Evolutionary conservation across 164 flowering plant genomes (phyloP).

Genomic region (Sedum album): DNA sequence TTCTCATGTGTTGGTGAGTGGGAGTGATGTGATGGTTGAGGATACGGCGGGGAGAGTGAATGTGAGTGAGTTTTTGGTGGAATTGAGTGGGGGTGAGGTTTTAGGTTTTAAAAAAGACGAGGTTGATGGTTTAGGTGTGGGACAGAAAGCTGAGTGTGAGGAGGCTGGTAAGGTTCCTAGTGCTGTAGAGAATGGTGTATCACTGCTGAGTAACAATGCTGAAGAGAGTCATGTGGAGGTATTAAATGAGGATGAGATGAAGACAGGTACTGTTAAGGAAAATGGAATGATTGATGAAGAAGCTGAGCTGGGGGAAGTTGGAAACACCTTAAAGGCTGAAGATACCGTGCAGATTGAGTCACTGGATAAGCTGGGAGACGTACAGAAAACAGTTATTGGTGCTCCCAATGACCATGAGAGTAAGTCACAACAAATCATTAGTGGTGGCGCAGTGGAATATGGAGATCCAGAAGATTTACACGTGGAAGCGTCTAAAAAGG

Average conservation of each 20-base stretch:
- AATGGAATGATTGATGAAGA: not conserved
- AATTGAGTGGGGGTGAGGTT: not conserved
- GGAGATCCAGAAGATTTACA: too few species aligned
- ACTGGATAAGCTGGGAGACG: not conserved
- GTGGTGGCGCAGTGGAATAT: not conserved
- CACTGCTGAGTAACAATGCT: not conserved
- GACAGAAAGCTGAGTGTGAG: not conserved
- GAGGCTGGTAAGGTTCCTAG: not conserved
- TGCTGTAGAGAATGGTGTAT: slow-evolving; percentile 1
- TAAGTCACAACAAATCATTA: not conserved
- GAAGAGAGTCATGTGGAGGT: not conserved
- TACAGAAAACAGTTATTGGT: not conserved
- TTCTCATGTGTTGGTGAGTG: slow-evolving; percentile 6
- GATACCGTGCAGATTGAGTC: not conserved
- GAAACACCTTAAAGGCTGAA: not conserved
- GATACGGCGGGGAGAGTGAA: not conserved
- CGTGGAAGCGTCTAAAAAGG: not conserved
- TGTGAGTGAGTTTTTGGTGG: not conserved
- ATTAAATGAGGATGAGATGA: not conserved
- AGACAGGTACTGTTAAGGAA: not conserved
- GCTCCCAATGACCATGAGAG: not conserved
- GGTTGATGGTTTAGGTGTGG: not conserved
- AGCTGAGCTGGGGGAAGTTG: not conserved
- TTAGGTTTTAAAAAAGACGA: not conserved
- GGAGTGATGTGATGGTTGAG: slow-evolving; percentile 2